Evolutionary conservation across 2,329 filamentous ascomycete species (phyloP).

Genomic region (Colletotrichum abscissum): DNA sequence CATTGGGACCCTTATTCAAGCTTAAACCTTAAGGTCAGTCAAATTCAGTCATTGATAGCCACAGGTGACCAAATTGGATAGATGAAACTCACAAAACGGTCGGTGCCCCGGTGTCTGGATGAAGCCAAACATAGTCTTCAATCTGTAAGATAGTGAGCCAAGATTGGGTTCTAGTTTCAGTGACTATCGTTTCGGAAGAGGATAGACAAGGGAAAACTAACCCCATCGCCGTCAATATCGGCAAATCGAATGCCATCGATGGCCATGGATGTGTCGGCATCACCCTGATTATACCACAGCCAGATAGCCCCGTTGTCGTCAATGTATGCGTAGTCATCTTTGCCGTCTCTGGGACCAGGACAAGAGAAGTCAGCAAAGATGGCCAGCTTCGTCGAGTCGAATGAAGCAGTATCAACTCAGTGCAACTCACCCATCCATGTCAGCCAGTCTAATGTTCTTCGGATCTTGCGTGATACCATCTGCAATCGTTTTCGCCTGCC

Average conservation of each 20-base stretch:
- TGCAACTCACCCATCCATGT: conserved; percentile 34
- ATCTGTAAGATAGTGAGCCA: background rate
- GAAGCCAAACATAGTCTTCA: conserved; percentile 38
- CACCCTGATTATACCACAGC: conserved; percentile 36
- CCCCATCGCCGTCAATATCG: conserved; percentile 22
- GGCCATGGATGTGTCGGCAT: conserved; percentile 3
- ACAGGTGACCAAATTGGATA: background rate
- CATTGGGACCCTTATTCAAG: background rate
- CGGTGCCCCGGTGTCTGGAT: conserved; percentile 25
- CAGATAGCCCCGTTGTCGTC: conserved; percentile 19
- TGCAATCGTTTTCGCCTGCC: conserved; percentile 25
- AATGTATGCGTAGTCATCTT: conserved; percentile 31
- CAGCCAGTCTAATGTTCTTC: conserved; percentile 33
- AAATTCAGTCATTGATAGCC: background rate
- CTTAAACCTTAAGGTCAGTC: too few relatives aligned
- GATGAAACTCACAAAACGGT: conserved; percentile 8
- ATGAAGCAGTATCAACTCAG: too few relatives aligned
- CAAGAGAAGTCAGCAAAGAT: background rate
- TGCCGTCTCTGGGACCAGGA: conserved; percentile 13
- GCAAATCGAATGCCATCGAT: conserved; percentile 33
- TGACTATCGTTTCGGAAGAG: background rate
- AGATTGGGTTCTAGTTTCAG: background rate
- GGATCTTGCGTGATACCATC: conserved; percentile 17
- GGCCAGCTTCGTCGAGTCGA: too few relatives aligned
- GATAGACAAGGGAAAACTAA: background rate